A percentile compares a stretch with the other conserved stretches of the same genome.
Evolutionary conservation across 768 basidiomycete genomes (phyloP).

Genomic region (Podaxis sp.): DNA sequence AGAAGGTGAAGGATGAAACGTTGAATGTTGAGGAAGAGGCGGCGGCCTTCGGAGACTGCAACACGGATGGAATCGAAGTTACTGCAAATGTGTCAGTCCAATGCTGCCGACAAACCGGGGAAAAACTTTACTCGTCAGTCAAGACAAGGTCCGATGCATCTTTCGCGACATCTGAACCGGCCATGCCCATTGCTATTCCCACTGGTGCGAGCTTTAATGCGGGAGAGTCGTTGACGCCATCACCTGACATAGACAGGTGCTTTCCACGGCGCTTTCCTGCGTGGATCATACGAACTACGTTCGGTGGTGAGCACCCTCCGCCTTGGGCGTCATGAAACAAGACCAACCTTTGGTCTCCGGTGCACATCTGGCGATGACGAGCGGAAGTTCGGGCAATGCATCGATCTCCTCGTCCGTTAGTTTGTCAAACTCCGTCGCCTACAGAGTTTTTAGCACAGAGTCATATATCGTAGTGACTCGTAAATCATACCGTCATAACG

Average conservation of each 20-base stretch:
- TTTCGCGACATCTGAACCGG: constrained; percentile 55
- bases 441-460: background rate
- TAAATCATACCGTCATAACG: constrained; percentile 33
- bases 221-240: constrained; percentile 61
- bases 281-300: constrained; percentile 50
- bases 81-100: constrained; percentile 20
- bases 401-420: constrained; percentile 53
- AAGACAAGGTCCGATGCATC: constrained; percentile 57
- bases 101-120: background rate
- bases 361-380: constrained; percentile 60
- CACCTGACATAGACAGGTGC: constrained; percentile 56
- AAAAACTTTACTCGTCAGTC: constrained; percentile 45
- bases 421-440: constrained; percentile 50
- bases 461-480: too few relatives aligned
- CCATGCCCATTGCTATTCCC: constrained; percentile 60
- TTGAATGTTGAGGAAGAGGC: constrained; percentile 57
- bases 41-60: constrained; percentile 56
- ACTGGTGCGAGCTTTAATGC: constrained; percentile 55
- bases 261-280: constrained; percentile 55
- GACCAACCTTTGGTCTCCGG: constrained; percentile 45
- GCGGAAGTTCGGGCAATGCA: constrained; percentile 48
- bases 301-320: too few relatives aligned
- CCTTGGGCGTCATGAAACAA: background rate
- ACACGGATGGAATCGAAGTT: constrained; percentile 64
- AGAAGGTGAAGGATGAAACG: constrained; percentile 57